phyloP scores from a whole-genome alignment of 2,329 filamentous ascomycete genomes.

The Cladosporium sp. region DNA sequence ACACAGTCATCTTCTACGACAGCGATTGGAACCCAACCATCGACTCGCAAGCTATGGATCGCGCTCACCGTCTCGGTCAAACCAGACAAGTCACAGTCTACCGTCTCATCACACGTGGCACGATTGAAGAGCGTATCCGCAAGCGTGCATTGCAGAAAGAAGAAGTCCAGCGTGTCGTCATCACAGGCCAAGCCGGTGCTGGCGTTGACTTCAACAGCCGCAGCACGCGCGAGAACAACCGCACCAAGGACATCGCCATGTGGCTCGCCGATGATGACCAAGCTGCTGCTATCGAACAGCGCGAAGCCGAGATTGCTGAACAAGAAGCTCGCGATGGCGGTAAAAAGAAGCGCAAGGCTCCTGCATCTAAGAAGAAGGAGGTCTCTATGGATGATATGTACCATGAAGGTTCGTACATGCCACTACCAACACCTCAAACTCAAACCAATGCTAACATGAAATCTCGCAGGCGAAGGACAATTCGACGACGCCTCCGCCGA shows the following conservation, averaged over 20 bases:
- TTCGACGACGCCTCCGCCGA: conserved; percentile 92
- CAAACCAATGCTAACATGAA: not conserved
- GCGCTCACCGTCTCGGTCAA: conserved; percentile 94
- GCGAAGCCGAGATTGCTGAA: conserved; percentile 78
- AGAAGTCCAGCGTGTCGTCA: conserved; percentile 96
- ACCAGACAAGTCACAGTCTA: conserved; percentile 96
- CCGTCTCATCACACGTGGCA: conserved; percentile 91
- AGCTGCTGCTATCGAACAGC: conserved; percentile 86
- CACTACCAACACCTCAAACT: not conserved
- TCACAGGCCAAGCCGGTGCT: conserved; percentile 67
- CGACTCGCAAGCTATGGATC: conserved; percentile 98
- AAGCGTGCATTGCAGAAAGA: conserved; percentile 97
- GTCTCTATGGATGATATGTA: conserved; percentile 91
- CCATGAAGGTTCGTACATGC: conserved; percentile 76
- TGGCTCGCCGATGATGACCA: conserved; percentile 98
- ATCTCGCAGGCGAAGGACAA: conserved; percentile 75
- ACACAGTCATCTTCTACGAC: conserved; percentile 99
- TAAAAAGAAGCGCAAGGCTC: conserved; percentile 46
- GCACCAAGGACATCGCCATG: conserved; percentile 97
- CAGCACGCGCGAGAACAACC: conserved; percentile 76
- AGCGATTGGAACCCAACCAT: conserved; percentile 99
- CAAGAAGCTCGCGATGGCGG: conserved; percentile 50
- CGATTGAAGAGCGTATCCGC: conserved; percentile 95
- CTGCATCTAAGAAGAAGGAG: conserved; percentile 56
- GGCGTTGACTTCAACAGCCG: conserved; percentile 91